Percentiles rank a stretch among this genome's conserved stretches.
These are phyloP conservation scores for Halophytophthora batemanensis DNA, from an alignment of 352 stramenopile genomes.

Conservation along the genomic window DNA sequence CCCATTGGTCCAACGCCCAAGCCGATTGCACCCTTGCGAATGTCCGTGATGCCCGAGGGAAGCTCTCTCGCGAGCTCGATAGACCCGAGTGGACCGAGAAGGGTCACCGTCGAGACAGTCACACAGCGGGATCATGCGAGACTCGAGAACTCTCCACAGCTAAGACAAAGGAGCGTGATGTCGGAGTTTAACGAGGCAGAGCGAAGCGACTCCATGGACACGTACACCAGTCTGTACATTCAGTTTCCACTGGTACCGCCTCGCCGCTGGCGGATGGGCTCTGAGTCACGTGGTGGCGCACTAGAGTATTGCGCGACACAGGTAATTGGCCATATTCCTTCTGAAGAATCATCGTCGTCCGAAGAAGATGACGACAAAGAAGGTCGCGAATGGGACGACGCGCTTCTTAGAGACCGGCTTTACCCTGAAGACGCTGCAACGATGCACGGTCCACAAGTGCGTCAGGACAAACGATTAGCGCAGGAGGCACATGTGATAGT, in stretches of 20 bases:
- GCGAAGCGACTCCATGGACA: not conserved
- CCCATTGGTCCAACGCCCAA: constrained; percentile 25
- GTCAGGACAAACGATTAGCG: too few relatives aligned
- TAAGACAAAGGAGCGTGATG: not conserved
- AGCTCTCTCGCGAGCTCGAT: not conserved
- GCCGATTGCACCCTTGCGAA: constrained; percentile 14
- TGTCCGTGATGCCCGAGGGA: constrained; percentile 14
- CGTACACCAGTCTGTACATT: constrained; percentile 45
- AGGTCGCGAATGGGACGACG: not conserved
- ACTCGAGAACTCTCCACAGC: not conserved
- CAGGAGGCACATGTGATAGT: too few relatives aligned
- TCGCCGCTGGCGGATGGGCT: constrained; percentile 22
- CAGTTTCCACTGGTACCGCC: constrained; percentile 56
- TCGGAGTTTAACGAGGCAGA: not conserved
- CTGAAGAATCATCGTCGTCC: constrained; percentile 2
- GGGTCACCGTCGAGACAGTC: not conserved
- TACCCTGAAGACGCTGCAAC: not conserved
- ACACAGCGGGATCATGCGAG: too few relatives aligned
- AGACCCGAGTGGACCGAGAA: not conserved
- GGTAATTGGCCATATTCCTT: not conserved
- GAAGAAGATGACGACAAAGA: constrained; percentile 1
- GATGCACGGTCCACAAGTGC: not conserved
- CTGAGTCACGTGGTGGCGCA: not conserved
- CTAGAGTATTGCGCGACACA: constrained; percentile 1
- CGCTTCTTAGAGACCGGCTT: constrained; percentile 1